Evolutionary conservation across 148 eudicot species (phyloP).

Genomic region (Polygonum aviculare): DNA sequence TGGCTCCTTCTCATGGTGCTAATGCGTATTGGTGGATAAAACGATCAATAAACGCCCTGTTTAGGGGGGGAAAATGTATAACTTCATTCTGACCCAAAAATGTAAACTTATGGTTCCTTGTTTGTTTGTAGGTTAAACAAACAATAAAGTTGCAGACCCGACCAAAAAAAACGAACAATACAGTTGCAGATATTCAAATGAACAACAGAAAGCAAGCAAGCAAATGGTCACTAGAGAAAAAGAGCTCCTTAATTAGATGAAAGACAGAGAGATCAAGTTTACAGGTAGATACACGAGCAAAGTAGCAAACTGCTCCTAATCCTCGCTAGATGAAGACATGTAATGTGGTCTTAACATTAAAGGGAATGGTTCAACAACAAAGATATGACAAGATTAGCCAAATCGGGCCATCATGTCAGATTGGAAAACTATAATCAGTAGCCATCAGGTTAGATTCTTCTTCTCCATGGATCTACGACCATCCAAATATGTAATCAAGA

Average conservation of each 20-base stretch:
- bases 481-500: slow-evolving; percentile 75
- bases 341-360: not conserved
- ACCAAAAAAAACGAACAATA: not conserved
- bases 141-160: not conserved
- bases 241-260: not conserved
- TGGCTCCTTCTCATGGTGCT: too few species aligned
- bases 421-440: not conserved
- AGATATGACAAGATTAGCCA: not conserved
- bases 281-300: not conserved
- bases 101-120: too few species aligned
- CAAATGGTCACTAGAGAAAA: not conserved
- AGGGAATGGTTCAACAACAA: not conserved
- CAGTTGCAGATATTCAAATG: not conserved
- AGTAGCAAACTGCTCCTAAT: not conserved
- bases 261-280: not conserved
- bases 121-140: not conserved
- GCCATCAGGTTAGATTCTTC: not conserved
- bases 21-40: too few species aligned
- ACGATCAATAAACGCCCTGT: too few species aligned
- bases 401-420: not conserved
- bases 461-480: slow-evolving; percentile 43
- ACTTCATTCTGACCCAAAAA: too few species aligned
- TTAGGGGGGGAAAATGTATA: too few species aligned
- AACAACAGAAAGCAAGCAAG: not conserved
- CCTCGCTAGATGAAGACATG: not conserved